These are phyloP conservation scores for Macrolepiota albuminosa DNA, from an alignment of 768 basidiomycete genomes.

Conservation along the genomic window DNA sequence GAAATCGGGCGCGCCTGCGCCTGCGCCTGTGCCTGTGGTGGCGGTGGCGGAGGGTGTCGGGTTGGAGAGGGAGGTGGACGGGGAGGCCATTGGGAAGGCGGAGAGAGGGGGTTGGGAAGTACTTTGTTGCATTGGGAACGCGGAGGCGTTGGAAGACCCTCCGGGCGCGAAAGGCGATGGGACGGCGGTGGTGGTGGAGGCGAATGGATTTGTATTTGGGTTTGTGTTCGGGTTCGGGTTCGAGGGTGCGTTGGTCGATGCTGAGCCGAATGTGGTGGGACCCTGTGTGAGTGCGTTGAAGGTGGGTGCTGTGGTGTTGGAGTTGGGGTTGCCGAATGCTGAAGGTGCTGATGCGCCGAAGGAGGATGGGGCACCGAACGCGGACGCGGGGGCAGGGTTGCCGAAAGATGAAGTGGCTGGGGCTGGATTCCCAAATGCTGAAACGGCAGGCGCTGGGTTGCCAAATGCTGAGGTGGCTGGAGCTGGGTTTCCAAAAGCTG, in stretches of 20 bases:
- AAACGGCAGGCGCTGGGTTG: not conserved
- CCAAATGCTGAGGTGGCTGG: constrained; percentile 6
- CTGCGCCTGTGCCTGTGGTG: too few species aligned
- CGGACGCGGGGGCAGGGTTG: not conserved
- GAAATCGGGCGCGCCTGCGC: constrained; percentile 21
- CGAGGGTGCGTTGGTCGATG: constrained; percentile 3
- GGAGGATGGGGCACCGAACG: constrained; percentile 3
- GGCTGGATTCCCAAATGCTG: constrained; percentile 2
- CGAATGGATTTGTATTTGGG: not conserved
- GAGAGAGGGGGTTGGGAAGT: constrained; percentile 13
- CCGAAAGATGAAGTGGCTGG: constrained; percentile 19
- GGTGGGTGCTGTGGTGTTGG: not conserved
- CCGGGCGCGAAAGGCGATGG: constrained; percentile 10
- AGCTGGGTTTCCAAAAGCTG: constrained; percentile 18
- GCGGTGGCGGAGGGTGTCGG: too few species aligned
- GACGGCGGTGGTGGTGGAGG: constrained; percentile 3
- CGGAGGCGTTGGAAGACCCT: not conserved
- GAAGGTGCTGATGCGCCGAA: constrained; percentile 16
- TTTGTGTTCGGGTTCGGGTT: too few species aligned
- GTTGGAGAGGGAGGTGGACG: constrained; percentile 9
- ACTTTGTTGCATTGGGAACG: constrained; percentile 9
- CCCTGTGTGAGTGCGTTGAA: constrained; percentile 4
- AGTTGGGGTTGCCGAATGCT: constrained; percentile 1
- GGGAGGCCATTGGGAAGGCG: constrained; percentile 19
- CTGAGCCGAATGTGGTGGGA: constrained; percentile 9